Conservation (phyloP, 768 basidiomycete species). For the Dendrothele bispora region DNA sequence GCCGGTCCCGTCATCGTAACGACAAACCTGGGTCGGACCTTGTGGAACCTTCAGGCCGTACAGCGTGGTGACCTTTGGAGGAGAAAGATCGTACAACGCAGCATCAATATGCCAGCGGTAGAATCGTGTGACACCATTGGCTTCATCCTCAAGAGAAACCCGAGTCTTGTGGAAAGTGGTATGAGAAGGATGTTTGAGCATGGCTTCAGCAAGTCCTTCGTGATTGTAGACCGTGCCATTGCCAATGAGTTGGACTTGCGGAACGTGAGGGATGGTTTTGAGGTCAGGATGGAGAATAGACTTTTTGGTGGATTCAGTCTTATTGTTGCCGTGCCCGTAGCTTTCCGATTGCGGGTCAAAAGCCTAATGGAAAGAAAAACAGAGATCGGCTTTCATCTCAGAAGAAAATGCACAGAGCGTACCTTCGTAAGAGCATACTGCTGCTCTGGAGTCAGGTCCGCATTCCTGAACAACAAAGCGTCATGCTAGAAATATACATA, state of each 20-base stretch:
- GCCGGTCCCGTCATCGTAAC: slow-evolving; percentile 87
- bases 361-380: slow-evolving; percentile 49
- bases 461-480: slow-evolving; percentile 72
- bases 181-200: slow-evolving; percentile 85
- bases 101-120: slow-evolving; percentile 95
- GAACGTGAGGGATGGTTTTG: slow-evolving; percentile 86
- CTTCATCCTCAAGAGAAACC: slow-evolving; percentile 74
- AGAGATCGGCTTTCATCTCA: slow-evolving; percentile 8
- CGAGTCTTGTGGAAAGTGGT: slow-evolving; percentile 83
- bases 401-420: slow-evolving; percentile 13
- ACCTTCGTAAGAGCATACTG: slow-evolving; percentile 88
- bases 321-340: slow-evolving; percentile 90
- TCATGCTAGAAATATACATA: slow-evolving; percentile 59
- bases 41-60: slow-evolving; percentile 75
- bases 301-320: slow-evolving; percentile 69
- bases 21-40: slow-evolving; percentile 60
- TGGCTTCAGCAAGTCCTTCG: slow-evolving; percentile 75
- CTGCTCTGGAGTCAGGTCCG: slow-evolving; percentile 71
- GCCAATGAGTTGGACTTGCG: slow-evolving; percentile 91
- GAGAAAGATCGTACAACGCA: slow-evolving; percentile 72
- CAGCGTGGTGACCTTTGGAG: slow-evolving; percentile 83
- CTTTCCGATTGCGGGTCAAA: slow-evolving; percentile 64
- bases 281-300: slow-evolving; percentile 88
- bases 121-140: slow-evolving; percentile 78
- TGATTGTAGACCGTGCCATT: slow-evolving; percentile 81